Percentiles rank a stretch among this genome's conserved stretches.
These are phyloP conservation scores for Suillus variegatus DNA, from an alignment of 768 basidiomycete genomes.

Conservation along the genomic window DNA sequence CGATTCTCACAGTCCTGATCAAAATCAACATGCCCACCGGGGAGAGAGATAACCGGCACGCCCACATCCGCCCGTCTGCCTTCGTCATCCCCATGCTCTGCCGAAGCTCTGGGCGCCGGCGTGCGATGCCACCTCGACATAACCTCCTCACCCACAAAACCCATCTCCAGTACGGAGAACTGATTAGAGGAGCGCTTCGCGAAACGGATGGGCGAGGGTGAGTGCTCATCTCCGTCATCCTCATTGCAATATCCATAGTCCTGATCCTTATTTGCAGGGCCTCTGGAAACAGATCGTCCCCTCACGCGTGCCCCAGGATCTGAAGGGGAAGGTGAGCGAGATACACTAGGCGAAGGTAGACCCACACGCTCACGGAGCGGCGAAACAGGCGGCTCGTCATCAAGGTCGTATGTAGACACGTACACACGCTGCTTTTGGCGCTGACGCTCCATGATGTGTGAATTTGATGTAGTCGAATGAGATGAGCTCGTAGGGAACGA, in stretches of 20 bases:
- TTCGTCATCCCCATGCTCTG: not conserved
- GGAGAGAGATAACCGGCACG: not conserved
- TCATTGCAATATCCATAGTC: not conserved
- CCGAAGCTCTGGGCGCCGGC: not conserved
- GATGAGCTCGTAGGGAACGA: not conserved
- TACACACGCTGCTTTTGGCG: constrained; percentile 7
- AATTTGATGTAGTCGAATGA: not conserved
- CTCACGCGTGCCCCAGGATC: not conserved
- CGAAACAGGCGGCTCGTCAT: constrained; percentile 38
- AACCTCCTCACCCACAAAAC: not conserved
- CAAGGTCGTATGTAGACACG: constrained; percentile 12
- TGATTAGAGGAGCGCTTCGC: constrained; percentile 4
- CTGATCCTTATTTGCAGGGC: not conserved
- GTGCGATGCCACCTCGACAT: constrained; percentile 4
- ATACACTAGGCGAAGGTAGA: not conserved
- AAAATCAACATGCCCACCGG: constrained; percentile 3
- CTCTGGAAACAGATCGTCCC: not conserved
- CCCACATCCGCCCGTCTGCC: not conserved
- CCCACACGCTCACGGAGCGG: constrained; percentile 19
- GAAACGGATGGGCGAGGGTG: constrained; percentile 5
- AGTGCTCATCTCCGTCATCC: constrained; percentile 3
- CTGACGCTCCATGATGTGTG: constrained; percentile 6
- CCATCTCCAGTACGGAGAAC: constrained; percentile 5
- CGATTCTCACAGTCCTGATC: constrained; percentile 1
- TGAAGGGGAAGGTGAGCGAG: constrained; percentile 3